Percentiles rank a stretch among this genome's conserved stretches.
phyloP scores from a whole-genome alignment of 148 eudicot species.

The Fallopia convolvulus region DNA sequence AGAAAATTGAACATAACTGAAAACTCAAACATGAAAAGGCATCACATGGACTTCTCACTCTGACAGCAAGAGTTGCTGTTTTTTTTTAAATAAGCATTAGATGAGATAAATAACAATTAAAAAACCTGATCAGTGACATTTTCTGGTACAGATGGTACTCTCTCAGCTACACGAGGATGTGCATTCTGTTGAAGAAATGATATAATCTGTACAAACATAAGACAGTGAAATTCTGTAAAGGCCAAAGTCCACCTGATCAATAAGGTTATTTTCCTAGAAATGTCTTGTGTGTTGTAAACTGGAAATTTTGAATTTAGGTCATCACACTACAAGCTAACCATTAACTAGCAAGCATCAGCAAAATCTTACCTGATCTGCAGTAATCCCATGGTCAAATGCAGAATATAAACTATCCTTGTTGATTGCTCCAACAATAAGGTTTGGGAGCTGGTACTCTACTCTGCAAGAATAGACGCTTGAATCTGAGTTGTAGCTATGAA shows the following conservation, averaged over 20 bases:
- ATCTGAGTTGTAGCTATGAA: background rate
- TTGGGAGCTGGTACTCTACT: conserved; percentile 92
- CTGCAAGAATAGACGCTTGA: conserved; percentile 19
- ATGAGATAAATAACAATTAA: background rate
- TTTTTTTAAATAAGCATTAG: background rate
- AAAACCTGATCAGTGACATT: conserved; percentile 95
- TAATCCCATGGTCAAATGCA: conserved; percentile 90
- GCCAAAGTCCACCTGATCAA: background rate
- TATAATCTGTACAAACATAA: conserved; percentile 57
- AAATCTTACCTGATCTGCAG: conserved; percentile 60
- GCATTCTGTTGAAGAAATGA: conserved; percentile 95
- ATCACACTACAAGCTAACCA: background rate
- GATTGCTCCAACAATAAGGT: conserved; percentile 76
- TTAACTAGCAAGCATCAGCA: background rate
- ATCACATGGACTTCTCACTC: background rate
- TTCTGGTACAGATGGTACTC: conserved; percentile 87
- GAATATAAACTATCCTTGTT: conserved; percentile 76
- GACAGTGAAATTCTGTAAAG: background rate
- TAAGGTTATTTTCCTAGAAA: background rate
- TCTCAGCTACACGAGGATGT: conserved; percentile 89
- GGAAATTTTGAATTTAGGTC: background rate
- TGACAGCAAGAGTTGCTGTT: background rate
- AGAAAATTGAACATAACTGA: no score
- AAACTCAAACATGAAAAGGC: no score
- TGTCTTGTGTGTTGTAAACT: background rate